A percentile compares a stretch with the other conserved stretches of the same genome.
Conservation (phyloP, 208 protist species). For the Blastocrithidia nonstop region DNA sequence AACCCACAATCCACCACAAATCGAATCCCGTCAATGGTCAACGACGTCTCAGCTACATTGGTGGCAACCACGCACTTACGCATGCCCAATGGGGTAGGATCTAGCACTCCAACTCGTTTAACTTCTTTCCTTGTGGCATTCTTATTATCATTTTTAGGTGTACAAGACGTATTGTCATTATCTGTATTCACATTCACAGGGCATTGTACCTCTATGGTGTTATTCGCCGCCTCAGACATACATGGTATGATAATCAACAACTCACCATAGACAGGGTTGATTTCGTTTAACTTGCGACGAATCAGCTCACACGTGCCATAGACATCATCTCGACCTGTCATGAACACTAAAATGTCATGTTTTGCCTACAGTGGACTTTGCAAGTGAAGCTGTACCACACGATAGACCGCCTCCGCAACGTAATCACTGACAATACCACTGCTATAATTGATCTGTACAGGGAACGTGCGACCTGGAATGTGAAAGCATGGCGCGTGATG, state of each 20-base stretch:
- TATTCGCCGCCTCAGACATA: constrained; percentile 85
- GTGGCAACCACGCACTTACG: constrained; percentile 99
- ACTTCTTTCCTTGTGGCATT: constrained; percentile 37
- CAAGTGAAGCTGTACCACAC: constrained; percentile 77
- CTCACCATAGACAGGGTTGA: constrained; percentile 86
- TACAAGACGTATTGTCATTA: background rate
- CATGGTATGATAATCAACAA: constrained; percentile 81
- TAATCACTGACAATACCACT: constrained; percentile 66
- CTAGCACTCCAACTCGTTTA: constrained; percentile 92
- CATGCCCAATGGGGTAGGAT: constrained; percentile 77
- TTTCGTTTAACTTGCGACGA: constrained; percentile 73
- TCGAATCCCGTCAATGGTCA: constrained; percentile 96
- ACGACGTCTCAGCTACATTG: constrained; percentile 99
- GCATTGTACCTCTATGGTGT: no score
- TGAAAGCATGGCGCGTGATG: constrained; percentile 90
- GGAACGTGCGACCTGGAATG: constrained; percentile 95
- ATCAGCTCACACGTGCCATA: constrained; percentile 83
- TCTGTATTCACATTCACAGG: no score
- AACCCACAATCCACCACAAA: constrained; percentile 96
- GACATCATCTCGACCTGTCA: constrained; percentile 97
- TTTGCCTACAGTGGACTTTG: constrained; percentile 58
- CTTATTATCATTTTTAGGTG: constrained; percentile 29
- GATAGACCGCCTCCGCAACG: constrained; percentile 66
- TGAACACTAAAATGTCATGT: constrained; percentile 97
- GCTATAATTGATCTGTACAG: constrained; percentile 68